These are phyloP conservation scores for Medicago arabica DNA, from an alignment of 306 rosid species.

Conservation along the genomic window DNA sequence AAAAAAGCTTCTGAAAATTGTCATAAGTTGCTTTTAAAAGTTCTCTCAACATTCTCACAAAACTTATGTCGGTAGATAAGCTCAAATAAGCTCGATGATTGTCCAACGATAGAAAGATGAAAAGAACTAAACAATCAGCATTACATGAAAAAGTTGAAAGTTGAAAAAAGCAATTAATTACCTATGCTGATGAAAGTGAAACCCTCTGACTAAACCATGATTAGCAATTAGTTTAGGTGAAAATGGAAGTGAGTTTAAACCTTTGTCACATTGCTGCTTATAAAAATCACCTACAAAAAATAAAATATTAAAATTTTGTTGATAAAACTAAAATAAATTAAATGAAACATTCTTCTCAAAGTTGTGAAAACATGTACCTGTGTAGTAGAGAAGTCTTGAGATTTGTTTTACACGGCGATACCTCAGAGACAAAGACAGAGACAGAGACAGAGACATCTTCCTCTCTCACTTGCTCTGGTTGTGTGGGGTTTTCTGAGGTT, in stretches of 20 bases:
- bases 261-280: conserved; percentile 40
- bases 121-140: too few relatives aligned
- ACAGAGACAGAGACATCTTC: too few relatives aligned
- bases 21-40: too few relatives aligned
- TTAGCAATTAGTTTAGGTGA: conserved; percentile 35
- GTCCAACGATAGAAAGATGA: too few relatives aligned
- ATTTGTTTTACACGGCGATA: conserved; percentile 47
- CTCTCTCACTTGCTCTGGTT: not conserved
- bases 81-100: too few relatives aligned
- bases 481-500: not conserved
- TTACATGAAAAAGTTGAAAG: conserved; percentile 10
- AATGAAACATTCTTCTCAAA: not conserved
- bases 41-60: too few relatives aligned
- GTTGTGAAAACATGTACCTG: conserved; percentile 38
- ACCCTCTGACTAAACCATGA: conserved; percentile 40
- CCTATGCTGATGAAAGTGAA: conserved; percentile 49
- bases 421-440: conserved; percentile 40
- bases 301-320: not conserved
- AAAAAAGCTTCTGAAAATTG: too few relatives aligned
- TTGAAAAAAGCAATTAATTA: conserved; percentile 42
- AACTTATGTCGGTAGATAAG: too few relatives aligned
- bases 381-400: conserved; percentile 34
- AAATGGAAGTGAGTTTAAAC: conserved; percentile 26
- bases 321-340: not conserved
- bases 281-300: conserved; percentile 46